Evolutionary conservation across 2,329 filamentous ascomycete species (phyloP), one percentile per base, ranked within the genome.

Genomic region (Ceratocystis lukuohia): DNA sequence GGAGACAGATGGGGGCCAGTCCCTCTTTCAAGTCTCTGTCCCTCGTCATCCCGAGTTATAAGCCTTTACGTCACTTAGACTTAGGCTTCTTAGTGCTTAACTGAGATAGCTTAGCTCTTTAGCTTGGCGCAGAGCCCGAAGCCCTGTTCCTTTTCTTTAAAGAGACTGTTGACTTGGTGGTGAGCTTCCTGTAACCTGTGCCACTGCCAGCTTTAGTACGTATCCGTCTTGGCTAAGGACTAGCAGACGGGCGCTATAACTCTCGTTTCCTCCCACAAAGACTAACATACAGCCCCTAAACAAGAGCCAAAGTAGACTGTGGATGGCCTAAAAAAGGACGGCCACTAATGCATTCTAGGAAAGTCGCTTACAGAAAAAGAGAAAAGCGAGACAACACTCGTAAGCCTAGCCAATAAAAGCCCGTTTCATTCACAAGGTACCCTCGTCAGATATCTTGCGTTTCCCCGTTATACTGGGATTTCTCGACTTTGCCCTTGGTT

Each of bases 351-450:
- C 37, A 12, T 41, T 41, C 37, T 41, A 3, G 37, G 37, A 41
- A 12, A 8, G 10, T 41, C 37, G 37, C 37, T 41, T 41, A 41
- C 37, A 41, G 37, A 41, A 41, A 41, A 41, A 41, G 53, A 59
- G 53, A 59, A 57, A 59, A 59, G 46, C 17, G 53, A 59, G 53
- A 33, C 28, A 59, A 59, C 12, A 8, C 28, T 59, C 53, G 53
- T 59, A 59, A 25, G 17, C n/a, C 2, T 15, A 10, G 28, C 53
- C 53, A 59, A 59, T 59, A 12, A 37, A 17, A n/a, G 15, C 15
- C 7, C 28, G 53, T 59, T 59, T 59, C 28, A 12, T 37, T 17
- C 48, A 22, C 53, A 57, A 15, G 3, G 1, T 28, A 6, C 10
- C 53, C 53, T 59, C 7, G 53, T 33, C 25, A 7, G 28, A 59